Evolutionary conservation across 73 alveolate genomes (phyloP), one percentile per base, ranked within the genome.

Genomic region (Durusdinium trenchii): DNA sequence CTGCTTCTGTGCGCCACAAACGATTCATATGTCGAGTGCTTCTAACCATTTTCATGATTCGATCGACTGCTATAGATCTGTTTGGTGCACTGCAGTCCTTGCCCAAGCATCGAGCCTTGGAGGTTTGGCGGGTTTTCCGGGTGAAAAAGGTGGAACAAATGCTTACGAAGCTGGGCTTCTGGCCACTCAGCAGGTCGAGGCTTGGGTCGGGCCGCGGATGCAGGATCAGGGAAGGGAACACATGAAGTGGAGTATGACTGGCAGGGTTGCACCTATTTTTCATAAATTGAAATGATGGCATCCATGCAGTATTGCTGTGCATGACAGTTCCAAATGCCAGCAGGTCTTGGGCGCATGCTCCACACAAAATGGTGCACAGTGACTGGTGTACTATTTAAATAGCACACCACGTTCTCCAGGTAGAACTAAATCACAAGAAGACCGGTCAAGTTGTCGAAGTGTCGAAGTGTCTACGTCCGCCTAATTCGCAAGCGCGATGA

Each of bases 391-490:
- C 47, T n/a, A 69, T 69, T 69, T 69, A 32, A 2, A 69, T 32
- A 16, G 82, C n/a, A 69, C 82, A 69, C 82, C 82, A 69, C n/a
- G 82, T 40, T 40, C 26, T 69, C 82, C 82, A 69, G 82, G 82
- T 69, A 60, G n/a, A n/a, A n/a, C n/a, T n/a, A n/a, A n/a, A n/a
- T n/a, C n/a, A n/a, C n/a, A n/a, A n/a, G n/a, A n/a, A n/a, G n/a
- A n/a, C n/a, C n/a, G n/a, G n/a, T n/a, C n/a, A n/a, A n/a, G n/a
- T n/a, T n/a, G n/a, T n/a, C n/a, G n/a, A n/a, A n/a, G n/a, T n/a
- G n/a, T n/a, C n/a, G n/a, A n/a, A n/a, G n/a, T n/a, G n/a, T n/a
- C n/a, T n/a, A n/a, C n/a, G n/a, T n/a, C n/a, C n/a, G n/a, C n/a
- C n/a, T n/a, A n/a, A n/a, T n/a, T n/a, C n/a, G n/a, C n/a, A n/a